These are phyloP conservation scores for Coemansia sp. DNA, from an alignment of 192 early-diverging fungal species.

Conservation along the genomic window DNA sequence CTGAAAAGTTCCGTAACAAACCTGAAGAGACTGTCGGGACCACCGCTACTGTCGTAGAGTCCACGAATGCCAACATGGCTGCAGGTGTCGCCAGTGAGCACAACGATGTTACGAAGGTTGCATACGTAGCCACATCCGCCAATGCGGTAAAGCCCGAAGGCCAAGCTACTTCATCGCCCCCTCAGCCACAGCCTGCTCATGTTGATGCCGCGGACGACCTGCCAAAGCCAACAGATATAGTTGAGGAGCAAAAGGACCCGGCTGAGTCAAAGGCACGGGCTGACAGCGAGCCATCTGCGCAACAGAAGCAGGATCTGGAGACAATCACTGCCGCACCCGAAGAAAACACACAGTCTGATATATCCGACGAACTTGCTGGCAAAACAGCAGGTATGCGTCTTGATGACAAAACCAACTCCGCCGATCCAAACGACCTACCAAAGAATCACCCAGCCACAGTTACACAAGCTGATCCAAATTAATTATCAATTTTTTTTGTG, in stretches of 20 bases:
- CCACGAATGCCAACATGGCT: not conserved
- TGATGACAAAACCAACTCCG: slow-evolving; percentile 13
- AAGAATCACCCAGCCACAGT: not conserved
- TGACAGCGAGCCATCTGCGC: not conserved
- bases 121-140: not conserved
- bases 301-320: slow-evolving; percentile 5
- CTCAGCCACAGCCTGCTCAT: slow-evolving; percentile 31
- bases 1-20: slow-evolving; percentile 31
- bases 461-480: not conserved
- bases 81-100: not conserved
- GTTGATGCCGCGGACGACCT: slow-evolving; percentile 18
- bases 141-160: not conserved
- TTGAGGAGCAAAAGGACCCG: not conserved
- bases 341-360: not conserved
- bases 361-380: slow-evolving; percentile 4
- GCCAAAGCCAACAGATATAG: slow-evolving; percentile 20
- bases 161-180: slow-evolving; percentile 3
- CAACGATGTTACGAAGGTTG: not conserved
- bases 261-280: slow-evolving; percentile 1
- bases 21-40: slow-evolving; percentile 5
- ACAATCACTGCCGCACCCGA: slow-evolving; percentile 29
- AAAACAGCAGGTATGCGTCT: slow-evolving; percentile 31
- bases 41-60: not conserved
- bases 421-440: not conserved
- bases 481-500: not conserved